These are phyloP conservation scores for Ehretia macrophylla DNA, from an alignment of 257 asterid species.

Conservation along the genomic window DNA sequence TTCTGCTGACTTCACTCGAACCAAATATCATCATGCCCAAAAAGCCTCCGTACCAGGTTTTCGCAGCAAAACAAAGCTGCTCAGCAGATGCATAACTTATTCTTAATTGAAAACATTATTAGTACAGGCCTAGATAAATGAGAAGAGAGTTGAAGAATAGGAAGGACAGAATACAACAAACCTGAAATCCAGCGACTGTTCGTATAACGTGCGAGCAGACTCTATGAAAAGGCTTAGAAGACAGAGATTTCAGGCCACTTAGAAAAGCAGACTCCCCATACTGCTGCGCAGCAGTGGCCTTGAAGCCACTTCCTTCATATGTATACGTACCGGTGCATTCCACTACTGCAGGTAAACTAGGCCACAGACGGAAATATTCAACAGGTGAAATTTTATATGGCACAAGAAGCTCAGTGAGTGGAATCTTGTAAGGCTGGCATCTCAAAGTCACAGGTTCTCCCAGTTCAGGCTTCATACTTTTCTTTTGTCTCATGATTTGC, in stretches of 20 bases:
- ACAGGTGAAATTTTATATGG: constrained; percentile 96
- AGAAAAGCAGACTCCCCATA: constrained; percentile 92
- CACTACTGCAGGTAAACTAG: constrained; percentile 84
- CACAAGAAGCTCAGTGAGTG: constrained; percentile 85
- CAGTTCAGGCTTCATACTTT: constrained; percentile 47
- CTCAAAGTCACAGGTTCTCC: constrained; percentile 76
- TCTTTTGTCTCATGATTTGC: constrained; percentile 55
- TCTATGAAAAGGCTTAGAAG: constrained; percentile 86
- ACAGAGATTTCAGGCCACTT: constrained; percentile 70
- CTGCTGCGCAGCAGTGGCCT: constrained; percentile 94
- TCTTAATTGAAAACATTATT: not conserved
- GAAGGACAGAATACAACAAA: constrained; percentile 18
- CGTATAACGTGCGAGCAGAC: constrained; percentile 90
- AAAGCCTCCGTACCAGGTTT: constrained; percentile 86
- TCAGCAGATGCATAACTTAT: too few species aligned
- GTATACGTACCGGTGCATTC: constrained; percentile 82
- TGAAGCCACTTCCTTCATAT: constrained; percentile 93
- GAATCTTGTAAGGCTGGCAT: constrained; percentile 94
- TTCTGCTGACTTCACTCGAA: constrained; percentile 88
- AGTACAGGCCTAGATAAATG: not conserved
- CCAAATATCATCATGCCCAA: constrained; percentile 91
- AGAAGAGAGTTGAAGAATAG: not conserved
- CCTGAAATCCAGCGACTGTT: constrained; percentile 95
- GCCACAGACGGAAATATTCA: constrained; percentile 92
- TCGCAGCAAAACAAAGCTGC: constrained; percentile 89